Evolutionary conservation across 352 stramenopile genomes (phyloP), one percentile per base, ranked within the genome.

Genomic region (Globisporangium viniferum): DNA sequence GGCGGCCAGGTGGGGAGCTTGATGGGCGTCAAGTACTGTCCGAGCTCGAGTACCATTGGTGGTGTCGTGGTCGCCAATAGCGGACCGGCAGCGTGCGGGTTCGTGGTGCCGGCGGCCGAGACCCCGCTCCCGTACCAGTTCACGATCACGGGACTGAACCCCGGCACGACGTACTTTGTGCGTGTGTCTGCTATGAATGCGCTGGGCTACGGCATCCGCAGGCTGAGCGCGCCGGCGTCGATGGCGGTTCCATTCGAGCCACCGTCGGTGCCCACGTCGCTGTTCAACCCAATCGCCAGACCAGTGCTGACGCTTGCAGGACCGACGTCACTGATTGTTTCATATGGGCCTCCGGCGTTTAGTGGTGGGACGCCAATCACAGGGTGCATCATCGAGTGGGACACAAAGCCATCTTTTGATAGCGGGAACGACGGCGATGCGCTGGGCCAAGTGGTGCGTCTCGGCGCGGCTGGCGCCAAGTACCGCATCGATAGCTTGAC

Each of bases 301-400:
- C 83, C 89, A 3, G 75, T 89, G 46, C 75, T 95, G 15, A 91
- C 88, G 5, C 74, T 97, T 0, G 84, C 77, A 41, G 89, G 75
- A 2, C 77, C 75, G 8, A 94, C 79, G 8, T 84, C 88, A 39
- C 70, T 98, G 15, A 68, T 89, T 20, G 76, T 98, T 5, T 75
- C 80, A 3, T 98, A 92, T 66, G 80, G 80, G 1, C 75, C 89
- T 15, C 92, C 94, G 3, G 68, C 61, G 7, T 97, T 98, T 67
- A 80, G 90, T 58, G 97, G 96, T 7, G 97, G 97, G 33, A 82
- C 88, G 2, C 71, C 77, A 4, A 76, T 99, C 24, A 97, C 88
- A 5, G 78, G 84, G 4, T 98, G 97, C 74, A 82, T 84, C 56
- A 90, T 99, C 62, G 93, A 98, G 70, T 97, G 94, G 79, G 95